Evolutionary conservation across 176 grass and related monocot genomes (phyloP).

Genomic region (Aegilops sharonensis): DNA sequence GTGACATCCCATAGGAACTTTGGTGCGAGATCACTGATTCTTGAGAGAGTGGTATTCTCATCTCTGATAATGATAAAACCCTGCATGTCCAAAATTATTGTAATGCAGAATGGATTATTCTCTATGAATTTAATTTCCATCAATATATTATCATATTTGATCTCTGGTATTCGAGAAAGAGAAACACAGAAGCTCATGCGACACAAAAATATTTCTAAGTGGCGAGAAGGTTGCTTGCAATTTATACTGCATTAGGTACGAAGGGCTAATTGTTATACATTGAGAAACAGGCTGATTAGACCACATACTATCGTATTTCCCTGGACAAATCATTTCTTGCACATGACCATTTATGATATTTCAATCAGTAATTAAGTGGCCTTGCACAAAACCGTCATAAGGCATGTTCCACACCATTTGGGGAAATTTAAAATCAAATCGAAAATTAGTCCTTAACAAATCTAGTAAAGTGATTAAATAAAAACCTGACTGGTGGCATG

Average conservation of each 20-base stretch:
- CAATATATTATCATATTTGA: background rate
- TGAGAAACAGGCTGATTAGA: background rate
- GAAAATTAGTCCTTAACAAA: background rate
- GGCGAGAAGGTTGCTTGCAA: background rate
- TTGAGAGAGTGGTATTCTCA: conserved; percentile 58
- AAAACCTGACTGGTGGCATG: background rate
- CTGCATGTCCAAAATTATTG: conserved; percentile 40
- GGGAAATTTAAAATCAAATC: background rate
- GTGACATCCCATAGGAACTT: conserved; percentile 96
- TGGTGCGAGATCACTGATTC: conserved; percentile 70
- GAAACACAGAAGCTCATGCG: background rate
- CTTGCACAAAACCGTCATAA: conserved; percentile 7
- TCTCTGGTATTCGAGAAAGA: conserved; percentile 4
- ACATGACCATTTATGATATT: background rate
- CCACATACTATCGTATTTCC: background rate
- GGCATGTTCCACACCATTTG: background rate
- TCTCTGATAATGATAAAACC: conserved; percentile 91
- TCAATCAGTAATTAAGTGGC: background rate
- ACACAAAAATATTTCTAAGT: background rate
- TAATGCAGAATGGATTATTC: background rate
- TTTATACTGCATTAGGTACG: background rate
- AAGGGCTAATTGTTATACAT: background rate
- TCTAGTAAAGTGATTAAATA: background rate
- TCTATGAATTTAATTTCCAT: background rate
- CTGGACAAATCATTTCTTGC: conserved; percentile 5